These are phyloP conservation scores for Ascochyta pisi DNA, from an alignment of 2,329 filamentous ascomycete genomes.

Conservation along the genomic window DNA sequence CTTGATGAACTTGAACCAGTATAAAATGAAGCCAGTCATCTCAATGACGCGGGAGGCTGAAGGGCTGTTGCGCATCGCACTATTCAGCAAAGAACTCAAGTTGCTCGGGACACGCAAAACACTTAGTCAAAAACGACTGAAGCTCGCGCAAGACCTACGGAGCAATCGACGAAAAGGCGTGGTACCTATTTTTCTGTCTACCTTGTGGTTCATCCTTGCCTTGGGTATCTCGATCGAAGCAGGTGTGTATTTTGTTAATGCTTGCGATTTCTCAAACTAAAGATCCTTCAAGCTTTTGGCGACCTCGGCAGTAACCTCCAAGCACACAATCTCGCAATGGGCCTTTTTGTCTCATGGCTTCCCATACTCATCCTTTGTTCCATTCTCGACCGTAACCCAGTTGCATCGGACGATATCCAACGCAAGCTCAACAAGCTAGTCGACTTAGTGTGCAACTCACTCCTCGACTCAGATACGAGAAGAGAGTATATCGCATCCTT, in stretches of 20 bases:
- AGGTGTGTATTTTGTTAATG: background rate
- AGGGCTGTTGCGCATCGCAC: slow-evolving; percentile 45
- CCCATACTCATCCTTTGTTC: slow-evolving; percentile 52
- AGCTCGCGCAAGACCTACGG: slow-evolving; percentile 48
- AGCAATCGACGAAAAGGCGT: slow-evolving; percentile 49
- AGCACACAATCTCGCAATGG: slow-evolving; percentile 53
- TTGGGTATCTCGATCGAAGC: slow-evolving; percentile 41
- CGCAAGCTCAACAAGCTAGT: slow-evolving; percentile 48
- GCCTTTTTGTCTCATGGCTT: slow-evolving; percentile 53
- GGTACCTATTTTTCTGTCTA: slow-evolving; percentile 48
- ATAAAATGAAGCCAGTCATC: slow-evolving; percentile 41
- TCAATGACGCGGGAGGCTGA: slow-evolving; percentile 41
- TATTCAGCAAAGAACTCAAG: slow-evolving; percentile 48
- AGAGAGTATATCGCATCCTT: slow-evolving; percentile 35
- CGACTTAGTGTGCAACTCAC: slow-evolving; percentile 38
- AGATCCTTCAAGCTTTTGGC: slow-evolving; percentile 32
- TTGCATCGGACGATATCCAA: slow-evolving; percentile 47
- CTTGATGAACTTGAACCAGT: slow-evolving; percentile 53
- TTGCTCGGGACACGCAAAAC: slow-evolving; percentile 27
- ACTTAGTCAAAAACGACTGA: slow-evolving; percentile 36
- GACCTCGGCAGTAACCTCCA: slow-evolving; percentile 47
- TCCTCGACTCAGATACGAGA: slow-evolving; percentile 33
- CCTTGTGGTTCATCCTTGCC: slow-evolving; percentile 50
- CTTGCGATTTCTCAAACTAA: background rate
- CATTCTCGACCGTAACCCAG: slow-evolving; percentile 55